Conservation (phyloP, 208 protist species). For the Porcisia hertigi region DNA sequence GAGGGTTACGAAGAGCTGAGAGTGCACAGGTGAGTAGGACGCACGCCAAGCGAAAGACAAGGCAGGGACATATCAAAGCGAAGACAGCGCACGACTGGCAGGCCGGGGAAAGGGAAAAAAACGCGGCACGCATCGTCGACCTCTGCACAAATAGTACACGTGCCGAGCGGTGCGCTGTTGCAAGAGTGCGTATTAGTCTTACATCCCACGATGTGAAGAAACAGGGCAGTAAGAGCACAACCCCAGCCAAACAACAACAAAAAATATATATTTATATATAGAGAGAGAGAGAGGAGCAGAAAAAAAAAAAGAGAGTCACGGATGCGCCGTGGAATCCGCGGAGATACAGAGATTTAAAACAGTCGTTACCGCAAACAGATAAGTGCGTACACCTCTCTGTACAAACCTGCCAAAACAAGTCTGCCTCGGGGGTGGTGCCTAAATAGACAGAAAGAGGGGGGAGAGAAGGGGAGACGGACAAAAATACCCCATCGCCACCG, state of each 20-base stretch:
- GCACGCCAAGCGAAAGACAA: constrained; percentile 7
- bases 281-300: too few relatives aligned
- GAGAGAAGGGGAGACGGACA: background rate
- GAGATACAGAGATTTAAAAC: too few relatives aligned
- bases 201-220: background rate
- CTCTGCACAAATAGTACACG: too few relatives aligned
- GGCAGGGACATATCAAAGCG: background rate
- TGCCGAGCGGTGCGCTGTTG: background rate
- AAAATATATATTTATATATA: background rate
- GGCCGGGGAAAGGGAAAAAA: background rate
- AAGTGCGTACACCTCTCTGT: too few relatives aligned
- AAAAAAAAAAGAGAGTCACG: too few relatives aligned
- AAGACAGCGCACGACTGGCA: background rate
- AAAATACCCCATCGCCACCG: background rate
- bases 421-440: background rate
- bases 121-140: background rate
- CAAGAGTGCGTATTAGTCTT: background rate
- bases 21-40: background rate
- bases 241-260: background rate
- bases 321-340: too few relatives aligned
- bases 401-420: too few relatives aligned
- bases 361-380: too few relatives aligned
- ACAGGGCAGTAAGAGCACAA: background rate
- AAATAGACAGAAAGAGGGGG: background rate
- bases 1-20: background rate